phyloP scores from a whole-genome alignment of 2,329 filamentous ascomycete genomes.

The Trichoderma koningiopsis region DNA sequence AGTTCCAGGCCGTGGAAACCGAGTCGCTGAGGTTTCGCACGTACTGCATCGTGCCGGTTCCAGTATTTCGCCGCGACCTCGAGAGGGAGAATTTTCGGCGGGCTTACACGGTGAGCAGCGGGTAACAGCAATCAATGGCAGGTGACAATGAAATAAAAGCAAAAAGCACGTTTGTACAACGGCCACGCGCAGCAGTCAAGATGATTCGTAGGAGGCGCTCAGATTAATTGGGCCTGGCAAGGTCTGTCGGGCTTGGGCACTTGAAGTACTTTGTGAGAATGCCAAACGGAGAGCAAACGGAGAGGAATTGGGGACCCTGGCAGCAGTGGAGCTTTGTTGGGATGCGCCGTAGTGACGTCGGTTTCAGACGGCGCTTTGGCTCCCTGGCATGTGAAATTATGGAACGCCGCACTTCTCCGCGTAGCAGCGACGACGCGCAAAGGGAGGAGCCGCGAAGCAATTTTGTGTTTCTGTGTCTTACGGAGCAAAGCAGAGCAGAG shows the following conservation, averaged over 20 bases:
- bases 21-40: conserved; percentile 92
- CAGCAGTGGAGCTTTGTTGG: conserved; percentile 22
- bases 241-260: conserved; percentile 9
- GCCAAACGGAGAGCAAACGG: conserved; percentile 17
- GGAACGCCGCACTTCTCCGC: neutral
- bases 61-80: conserved; percentile 19
- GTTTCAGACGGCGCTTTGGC: conserved; percentile 17
- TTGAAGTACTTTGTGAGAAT: conserved; percentile 8
- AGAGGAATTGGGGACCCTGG: conserved; percentile 11
- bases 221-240: conserved; percentile 12
- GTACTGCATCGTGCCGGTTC: conserved; percentile 80
- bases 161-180: neutral
- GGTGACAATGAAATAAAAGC: neutral
- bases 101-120: neutral
- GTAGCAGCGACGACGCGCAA: neutral
- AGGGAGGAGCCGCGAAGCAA: neutral
- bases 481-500: neutral
- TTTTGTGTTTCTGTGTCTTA: neutral
- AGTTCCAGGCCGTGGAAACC: conserved; percentile 98
- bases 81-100: neutral
- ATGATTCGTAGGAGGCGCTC: neutral
- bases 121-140: neutral
- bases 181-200: neutral
- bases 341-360: conserved; percentile 21
- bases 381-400: conserved; percentile 24